Evolutionary conservation across 1,284 basidiomycete genomes (phyloP).

Genomic region (Bjerkandera adusta): DNA sequence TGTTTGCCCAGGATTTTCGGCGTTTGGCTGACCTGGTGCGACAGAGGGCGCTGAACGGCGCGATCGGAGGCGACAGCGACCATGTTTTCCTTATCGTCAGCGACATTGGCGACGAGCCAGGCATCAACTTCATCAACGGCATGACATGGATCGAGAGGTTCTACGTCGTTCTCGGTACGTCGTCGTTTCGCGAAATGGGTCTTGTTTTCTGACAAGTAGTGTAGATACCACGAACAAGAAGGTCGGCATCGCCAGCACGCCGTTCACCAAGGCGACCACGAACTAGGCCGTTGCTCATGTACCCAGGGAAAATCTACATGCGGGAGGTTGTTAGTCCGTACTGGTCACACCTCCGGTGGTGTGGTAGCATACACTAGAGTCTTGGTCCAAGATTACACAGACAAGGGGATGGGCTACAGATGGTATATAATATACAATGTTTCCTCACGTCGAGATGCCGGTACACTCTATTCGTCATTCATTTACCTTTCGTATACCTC

Average conservation of each 20-base stretch:
- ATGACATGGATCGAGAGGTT: slow-evolving; percentile 17
- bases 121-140: slow-evolving; percentile 15
- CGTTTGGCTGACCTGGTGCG: no score
- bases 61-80: slow-evolving; percentile 9
- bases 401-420: no score
- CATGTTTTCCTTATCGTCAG: slow-evolving; percentile 12
- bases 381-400: background rate
- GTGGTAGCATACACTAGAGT: background rate
- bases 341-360: no score
- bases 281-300: slow-evolving; percentile 4
- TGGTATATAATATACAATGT: no score
- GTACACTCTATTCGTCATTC: no score
- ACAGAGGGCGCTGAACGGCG: slow-evolving; percentile 11
- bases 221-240: slow-evolving; percentile 11
- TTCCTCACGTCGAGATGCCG: no score
- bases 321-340: background rate
- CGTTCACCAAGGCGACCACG: slow-evolving; percentile 12
- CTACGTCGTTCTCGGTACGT: slow-evolving; percentile 15
- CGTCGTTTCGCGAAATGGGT: no score
- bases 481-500: background rate
- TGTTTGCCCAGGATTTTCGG: no score
- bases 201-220: background rate
- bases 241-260: slow-evolving; percentile 14
- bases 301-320: background rate
- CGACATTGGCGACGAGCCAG: slow-evolving; percentile 13